Base-by-base conservation (phyloP, 805 yeast genomes). In the Lipomyces starkeyi region DNA sequence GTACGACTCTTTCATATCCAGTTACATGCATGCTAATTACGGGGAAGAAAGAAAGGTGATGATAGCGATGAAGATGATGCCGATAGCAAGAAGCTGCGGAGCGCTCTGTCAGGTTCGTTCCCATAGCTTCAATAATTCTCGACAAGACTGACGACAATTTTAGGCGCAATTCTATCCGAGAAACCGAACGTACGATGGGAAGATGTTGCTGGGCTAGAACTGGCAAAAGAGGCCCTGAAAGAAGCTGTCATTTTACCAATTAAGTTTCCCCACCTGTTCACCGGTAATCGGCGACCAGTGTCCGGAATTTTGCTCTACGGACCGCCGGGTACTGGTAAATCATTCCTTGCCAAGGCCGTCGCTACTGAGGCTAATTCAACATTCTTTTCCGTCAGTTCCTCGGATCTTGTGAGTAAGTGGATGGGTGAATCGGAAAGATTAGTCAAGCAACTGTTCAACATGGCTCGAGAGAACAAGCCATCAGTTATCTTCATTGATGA, bases 331-430 rank as follows among this genome's bases (percentile, higher is more conserved):
- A 95, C 99, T 0, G 99, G 99, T 83, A 95, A 95, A 76, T 94
- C 98, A 1, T 95, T 89, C 76, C 82, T 95, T 67, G 99, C 99
- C 11, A 95, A 95, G 78, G 99, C 99, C 0, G 98, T 95, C 8
- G 99, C 99, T 32, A 95, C 99, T 0, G 99, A 95, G 76, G 97
- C 98, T 61, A 93, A 94, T 78, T 91, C 98, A 0, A 95, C 99
- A 0, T 95, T 95, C 75, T 95, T 95, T 80, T 91, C 97, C 1
- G 97, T 95, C 0, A 90, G 97, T n/a, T 92, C 97, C 0, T 91
- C 97, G 14, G 99, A 95, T 79, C 84, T 95, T 74, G 98, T 95
- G 2, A 90, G 97, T 73, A 95, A 95, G 79, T 95, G 99, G 99
- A 94, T 94, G 98, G 99, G 99, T 74, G 99, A 95, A 79, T 89